Base-by-base conservation (phyloP, 495 filamentous ascomycete species). In the Penicillium simplicissimum region DNA sequence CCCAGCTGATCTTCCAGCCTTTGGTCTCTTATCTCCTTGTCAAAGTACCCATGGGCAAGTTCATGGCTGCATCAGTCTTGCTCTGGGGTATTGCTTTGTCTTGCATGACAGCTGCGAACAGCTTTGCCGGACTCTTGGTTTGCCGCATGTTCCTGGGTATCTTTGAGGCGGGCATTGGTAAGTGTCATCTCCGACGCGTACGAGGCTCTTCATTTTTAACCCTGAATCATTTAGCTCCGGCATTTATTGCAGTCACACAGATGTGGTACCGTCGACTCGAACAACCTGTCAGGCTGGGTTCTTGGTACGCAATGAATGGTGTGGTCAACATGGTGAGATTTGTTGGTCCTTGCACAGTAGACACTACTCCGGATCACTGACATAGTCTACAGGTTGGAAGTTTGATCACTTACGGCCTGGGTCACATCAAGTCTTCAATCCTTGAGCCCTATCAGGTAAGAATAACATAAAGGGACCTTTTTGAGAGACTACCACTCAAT, bases 191-290 rank as follows among this genome's bases (percentile, higher is more conserved):
- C 0, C n/a, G 1, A 15, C 1, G 36, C 13, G 25, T 48, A 9
- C 2, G 14, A 38, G 8, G 8, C 14, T 25, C 21, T 5, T 17
- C 53, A 19, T 8, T 47, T 60, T 25, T 68, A 14, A 9, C 9
- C 8, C 23, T 60, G 23, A 19, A 42, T 23, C 14, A 47, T 37
- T 6, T n/a, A 82, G 84, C 84, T 3, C 84, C 85, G 1, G 80
- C 80, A 14, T 86, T 86, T 57, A 80, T 87, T 53, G 84, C 84
- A 1, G 76, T 87, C 6, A 84, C 83, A 1, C 83, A 85, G 63
- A 85, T 87, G 83, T 88, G 85, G 85, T 88, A 84, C 66, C 74
- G 82, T 58, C 78, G 85, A 38, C 69, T 75, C 15, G 85, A 88
- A 62, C 85, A 88, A 71, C 85, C 85, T 2, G 74, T 84, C 31